Base-by-base conservation (phyloP, 176 grass and related monocot genomes). In the Avena sativa region DNA sequence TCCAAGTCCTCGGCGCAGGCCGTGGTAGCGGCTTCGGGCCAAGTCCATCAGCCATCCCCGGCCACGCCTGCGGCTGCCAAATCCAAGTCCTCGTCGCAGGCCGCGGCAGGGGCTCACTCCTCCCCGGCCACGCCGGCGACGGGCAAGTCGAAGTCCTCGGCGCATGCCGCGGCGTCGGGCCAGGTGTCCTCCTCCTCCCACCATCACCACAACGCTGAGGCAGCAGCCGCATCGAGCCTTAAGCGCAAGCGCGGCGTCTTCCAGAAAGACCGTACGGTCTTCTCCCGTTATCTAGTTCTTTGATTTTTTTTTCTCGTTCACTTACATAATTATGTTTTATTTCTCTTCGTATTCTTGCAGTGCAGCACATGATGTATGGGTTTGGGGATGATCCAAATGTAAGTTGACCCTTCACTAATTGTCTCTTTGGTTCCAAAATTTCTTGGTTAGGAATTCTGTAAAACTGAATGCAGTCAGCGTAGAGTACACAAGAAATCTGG, bases 311-410 rank as follows among this genome's bases (percentile, higher is more conserved):
- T 60, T 17, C 57, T 12, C 21, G 34, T 72, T 40, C 23, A 12
- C 10, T 71, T 73, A 49, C 26, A 9, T 78, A 48, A 8, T 4
- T 50, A 34, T 61, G 32, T 17, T 75, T 11, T 12, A 30, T 13
- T 26, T 73, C 51, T 28, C 23, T 89, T 49, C 83, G 8, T 6
- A 30, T 52, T 81, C 63, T 65, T 91, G 72, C 91, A 95, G 95
- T 98, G 74, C 95, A 98, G 80, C 95, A 98, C 89, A 95, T 98
- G 93, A 98, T 98, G 95, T 98, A 93, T 87, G 95, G 95, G 58
- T 98, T 98, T 86, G 95, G 95, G 66, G 95, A 98, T 70, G 95
- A 93, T 78, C 85, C 93, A 47, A 98, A 98, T 92, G 93, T 98
- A 83, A 92, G 89, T 49, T 72, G 38, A 50, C 50, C 8, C 63